A percentile compares a stretch with the other conserved stretches of the same genome.
These are phyloP conservation scores for Phialocephala subalpina DNA, from an alignment of 2,329 filamentous ascomycete species.

Conservation along the genomic window DNA sequence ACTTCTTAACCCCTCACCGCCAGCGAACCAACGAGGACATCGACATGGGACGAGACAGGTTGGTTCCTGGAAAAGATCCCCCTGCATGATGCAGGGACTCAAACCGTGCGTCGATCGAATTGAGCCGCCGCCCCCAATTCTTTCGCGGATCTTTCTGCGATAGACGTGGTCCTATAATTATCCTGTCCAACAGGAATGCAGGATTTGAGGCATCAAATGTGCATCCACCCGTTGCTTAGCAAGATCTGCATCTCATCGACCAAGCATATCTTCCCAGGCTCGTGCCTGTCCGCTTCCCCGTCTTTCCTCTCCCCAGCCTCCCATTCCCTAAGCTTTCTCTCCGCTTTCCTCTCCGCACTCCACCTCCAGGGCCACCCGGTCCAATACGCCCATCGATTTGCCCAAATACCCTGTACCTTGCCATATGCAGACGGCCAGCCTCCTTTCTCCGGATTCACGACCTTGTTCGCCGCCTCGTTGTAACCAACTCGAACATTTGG, in stretches of 20 bases:
- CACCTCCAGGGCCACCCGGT: not conserved
- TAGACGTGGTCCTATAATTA: not conserved
- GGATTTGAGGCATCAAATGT: slow-evolving; percentile 38
- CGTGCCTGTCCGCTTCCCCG: slow-evolving; percentile 49
- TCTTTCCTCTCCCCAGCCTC: slow-evolving; percentile 15
- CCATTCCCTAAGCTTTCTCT: slow-evolving; percentile 1
- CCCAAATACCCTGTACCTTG: slow-evolving; percentile 10
- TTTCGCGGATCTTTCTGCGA: not conserved
- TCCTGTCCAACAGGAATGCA: not conserved
- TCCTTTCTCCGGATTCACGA: slow-evolving; percentile 2
- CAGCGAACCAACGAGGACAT: not conserved
- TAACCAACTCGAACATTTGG: slow-evolving; percentile 16
- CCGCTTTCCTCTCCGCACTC: slow-evolving; percentile 1
- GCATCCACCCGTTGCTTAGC: slow-evolving; percentile 63
- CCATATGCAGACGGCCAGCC: not conserved
- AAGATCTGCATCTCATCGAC: slow-evolving; percentile 68
- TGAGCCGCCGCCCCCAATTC: not conserved
- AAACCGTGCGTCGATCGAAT: not conserved
- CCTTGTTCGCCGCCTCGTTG: not conserved
- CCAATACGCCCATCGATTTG: slow-evolving; percentile 6
- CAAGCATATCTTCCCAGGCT: slow-evolving; percentile 48
- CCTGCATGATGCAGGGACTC: slow-evolving; percentile 6
- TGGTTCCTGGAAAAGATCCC: slow-evolving; percentile 4
- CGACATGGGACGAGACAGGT: not conserved
- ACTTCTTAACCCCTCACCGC: not conserved